phyloP scores from a whole-genome alignment of 148 eudicot genomes.

The Fagopyrum esculentum region DNA sequence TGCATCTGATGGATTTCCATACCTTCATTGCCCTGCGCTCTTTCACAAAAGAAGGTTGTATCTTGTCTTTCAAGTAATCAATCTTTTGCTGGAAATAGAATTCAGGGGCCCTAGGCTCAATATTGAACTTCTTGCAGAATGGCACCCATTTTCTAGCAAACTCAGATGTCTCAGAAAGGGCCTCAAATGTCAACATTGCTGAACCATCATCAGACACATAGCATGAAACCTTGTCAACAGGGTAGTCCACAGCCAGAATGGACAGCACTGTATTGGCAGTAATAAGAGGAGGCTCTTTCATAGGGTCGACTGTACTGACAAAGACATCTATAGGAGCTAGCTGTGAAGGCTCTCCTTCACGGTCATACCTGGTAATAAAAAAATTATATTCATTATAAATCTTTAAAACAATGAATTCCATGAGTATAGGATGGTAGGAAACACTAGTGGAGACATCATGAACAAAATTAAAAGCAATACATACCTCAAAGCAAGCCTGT shows the following conservation, averaged over 20 bases:
- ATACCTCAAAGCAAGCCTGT: conserved; percentile 90
- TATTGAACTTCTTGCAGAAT: conserved; percentile 83
- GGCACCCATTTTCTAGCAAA: conserved; percentile 98
- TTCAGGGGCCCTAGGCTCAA: conserved; percentile 98
- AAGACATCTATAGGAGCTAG: conserved; percentile 85
- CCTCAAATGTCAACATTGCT: conserved; percentile 87
- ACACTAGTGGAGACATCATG: conserved; percentile 7
- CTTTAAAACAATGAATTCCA: neutral
- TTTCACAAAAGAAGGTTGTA: conserved; percentile 95
- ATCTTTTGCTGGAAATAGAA: conserved; percentile 91
- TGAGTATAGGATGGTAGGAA: conserved; percentile 5
- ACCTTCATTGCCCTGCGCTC: conserved; percentile 99
- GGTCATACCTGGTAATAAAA: conserved; percentile 53
- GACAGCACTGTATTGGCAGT: conserved; percentile 96
- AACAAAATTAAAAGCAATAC: neutral
- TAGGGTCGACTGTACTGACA: conserved; percentile 97
- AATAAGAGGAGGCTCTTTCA: conserved; percentile 93
- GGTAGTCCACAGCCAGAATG: conserved; percentile 92
- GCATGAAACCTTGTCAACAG: conserved; percentile 95
- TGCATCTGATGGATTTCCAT: conserved; percentile 4
- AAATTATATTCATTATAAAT: neutral
- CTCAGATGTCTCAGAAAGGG: conserved; percentile 90
- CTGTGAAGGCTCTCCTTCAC: conserved; percentile 96
- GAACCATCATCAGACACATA: conserved; percentile 98
- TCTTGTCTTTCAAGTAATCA: conserved; percentile 88